phyloP scores from a whole-genome alignment of 148 eudicot genomes.

The Suaeda aralocaspica region DNA sequence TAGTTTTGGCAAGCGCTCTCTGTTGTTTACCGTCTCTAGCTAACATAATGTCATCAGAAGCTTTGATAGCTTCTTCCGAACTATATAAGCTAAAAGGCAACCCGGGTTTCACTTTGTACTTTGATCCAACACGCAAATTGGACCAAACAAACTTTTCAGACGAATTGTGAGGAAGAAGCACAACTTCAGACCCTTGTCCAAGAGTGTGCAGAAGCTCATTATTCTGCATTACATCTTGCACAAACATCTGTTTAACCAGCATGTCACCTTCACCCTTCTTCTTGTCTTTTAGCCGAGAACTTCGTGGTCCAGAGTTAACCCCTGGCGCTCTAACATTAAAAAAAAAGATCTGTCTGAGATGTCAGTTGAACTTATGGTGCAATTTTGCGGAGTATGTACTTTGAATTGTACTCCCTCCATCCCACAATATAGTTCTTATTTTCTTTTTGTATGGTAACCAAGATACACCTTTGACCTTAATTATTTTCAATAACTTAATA shows the following conservation, averaged over 20 bases:
- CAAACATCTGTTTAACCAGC: conserved; percentile 73
- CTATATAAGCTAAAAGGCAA: conserved; percentile 42
- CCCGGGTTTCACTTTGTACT: conserved; percentile 39
- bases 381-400: neutral
- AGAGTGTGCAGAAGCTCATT: conserved; percentile 62
- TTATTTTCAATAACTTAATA: too few species aligned
- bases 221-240: conserved; percentile 71
- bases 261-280: conserved; percentile 82
- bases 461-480: too few species aligned
- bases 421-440: too few species aligned
- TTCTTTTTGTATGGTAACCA: too few species aligned
- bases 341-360: neutral
- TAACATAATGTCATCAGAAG: conserved; percentile 35
- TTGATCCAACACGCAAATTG: conserved; percentile 43
- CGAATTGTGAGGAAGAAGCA: conserved; percentile 77
- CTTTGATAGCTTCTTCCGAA: conserved; percentile 42
- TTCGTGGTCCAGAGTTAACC: conserved; percentile 56
- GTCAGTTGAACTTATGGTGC: neutral
- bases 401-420: neutral
- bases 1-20: conserved; percentile 42
- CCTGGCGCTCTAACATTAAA: conserved; percentile 46
- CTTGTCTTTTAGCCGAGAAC: conserved; percentile 87
- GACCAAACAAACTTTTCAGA: conserved; percentile 51
- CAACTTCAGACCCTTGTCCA: conserved; percentile 69
- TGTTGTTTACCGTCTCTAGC: conserved; percentile 48